A percentile compares a stretch with the other conserved stretches of the same genome.
Evolutionary conservation across 345 rosid genomes (phyloP).

Genomic region (Arabis alpina): DNA sequence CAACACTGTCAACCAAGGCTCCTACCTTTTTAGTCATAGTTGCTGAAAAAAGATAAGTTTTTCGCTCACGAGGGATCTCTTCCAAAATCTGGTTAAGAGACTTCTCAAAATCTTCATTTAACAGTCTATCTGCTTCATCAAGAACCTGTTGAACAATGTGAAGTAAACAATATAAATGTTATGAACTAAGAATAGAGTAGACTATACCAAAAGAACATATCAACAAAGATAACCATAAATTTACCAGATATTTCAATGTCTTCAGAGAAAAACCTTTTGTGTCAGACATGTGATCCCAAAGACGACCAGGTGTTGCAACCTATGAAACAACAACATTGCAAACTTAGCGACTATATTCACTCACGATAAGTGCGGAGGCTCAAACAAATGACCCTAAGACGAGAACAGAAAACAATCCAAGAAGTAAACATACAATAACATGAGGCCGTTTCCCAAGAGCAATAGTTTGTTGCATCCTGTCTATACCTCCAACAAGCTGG

Average conservation of each 20-base stretch:
- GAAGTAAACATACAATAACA: slow-evolving; percentile 58
- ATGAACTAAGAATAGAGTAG: neutral
- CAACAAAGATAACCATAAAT: slow-evolving; percentile 15
- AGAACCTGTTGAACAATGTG: slow-evolving; percentile 58
- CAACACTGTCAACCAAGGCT: slow-evolving; percentile 1
- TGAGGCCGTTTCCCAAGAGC: slow-evolving; percentile 85
- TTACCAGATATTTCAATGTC: slow-evolving; percentile 79
- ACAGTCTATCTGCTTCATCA: slow-evolving; percentile 95
- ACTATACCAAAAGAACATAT: slow-evolving; percentile 8
- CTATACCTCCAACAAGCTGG: slow-evolving; percentile 97
- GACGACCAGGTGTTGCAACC: slow-evolving; percentile 98
- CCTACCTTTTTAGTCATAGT: slow-evolving; percentile 95
- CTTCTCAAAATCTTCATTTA: slow-evolving; percentile 95
- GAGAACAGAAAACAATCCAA: neutral
- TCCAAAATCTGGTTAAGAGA: slow-evolving; percentile 78
- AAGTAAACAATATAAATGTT: neutral
- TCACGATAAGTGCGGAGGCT: neutral
- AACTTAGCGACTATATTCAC: slow-evolving; percentile 3
- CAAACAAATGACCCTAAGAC: neutral
- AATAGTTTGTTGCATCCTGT: slow-evolving; percentile 80
- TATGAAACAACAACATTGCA: slow-evolving; percentile 32
- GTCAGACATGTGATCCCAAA: slow-evolving; percentile 82
- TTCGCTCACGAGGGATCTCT: slow-evolving; percentile 69
- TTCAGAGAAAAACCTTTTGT: slow-evolving; percentile 92
- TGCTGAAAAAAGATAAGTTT: slow-evolving; percentile 91